A percentile compares a stretch with the other conserved stretches of the same genome.
Conservation (phyloP, 495 filamentous ascomycete species). For the Emericellopsis terricola region DNA sequence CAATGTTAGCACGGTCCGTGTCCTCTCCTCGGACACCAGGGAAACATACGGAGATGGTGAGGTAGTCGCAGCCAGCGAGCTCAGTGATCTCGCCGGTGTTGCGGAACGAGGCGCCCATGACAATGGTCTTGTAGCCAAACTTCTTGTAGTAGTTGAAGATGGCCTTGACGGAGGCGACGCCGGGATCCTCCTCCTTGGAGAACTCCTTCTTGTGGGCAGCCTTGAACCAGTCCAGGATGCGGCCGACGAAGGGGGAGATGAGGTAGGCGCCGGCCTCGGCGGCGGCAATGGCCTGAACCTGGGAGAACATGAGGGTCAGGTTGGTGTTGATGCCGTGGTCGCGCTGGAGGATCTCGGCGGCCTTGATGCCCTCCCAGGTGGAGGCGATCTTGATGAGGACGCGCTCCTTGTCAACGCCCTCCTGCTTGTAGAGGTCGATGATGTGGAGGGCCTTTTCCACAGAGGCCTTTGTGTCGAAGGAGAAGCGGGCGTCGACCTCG, state of each 20-base stretch:
- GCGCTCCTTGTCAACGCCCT: slow-evolving; percentile 83
- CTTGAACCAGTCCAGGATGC: slow-evolving; percentile 99
- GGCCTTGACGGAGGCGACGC: slow-evolving; percentile 82
- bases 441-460: slow-evolving; percentile 94
- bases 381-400: slow-evolving; percentile 84
- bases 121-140: slow-evolving; percentile 92
- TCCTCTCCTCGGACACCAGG: too few relatives aligned
- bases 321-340: slow-evolving; percentile 95
- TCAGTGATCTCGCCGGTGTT: slow-evolving; percentile 93
- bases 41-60: slow-evolving; percentile 77
- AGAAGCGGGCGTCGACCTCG: slow-evolving; percentile 92
- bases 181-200: slow-evolving; percentile 75
- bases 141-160: slow-evolving; percentile 99
- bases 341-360: slow-evolving; percentile 81
- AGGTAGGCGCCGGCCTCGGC: slow-evolving; percentile 96
- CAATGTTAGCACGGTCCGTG: too few relatives aligned
- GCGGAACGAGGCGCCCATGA: slow-evolving; percentile 98
- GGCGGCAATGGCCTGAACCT: slow-evolving; percentile 84
- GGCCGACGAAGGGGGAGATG: slow-evolving; percentile 98
- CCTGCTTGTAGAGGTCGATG: slow-evolving; percentile 71
- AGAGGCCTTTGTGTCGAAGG: slow-evolving; percentile 84
- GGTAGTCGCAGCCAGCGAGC: slow-evolving; percentile 93
- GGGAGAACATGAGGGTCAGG: slow-evolving; percentile 97
- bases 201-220: slow-evolving; percentile 86
- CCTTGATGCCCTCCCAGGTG: slow-evolving; percentile 95